Percentiles rank a stretch among this genome's conserved stretches.
phyloP scores from a whole-genome alignment of 495 filamentous ascomycete genomes.

The Haplographium delicatum region DNA sequence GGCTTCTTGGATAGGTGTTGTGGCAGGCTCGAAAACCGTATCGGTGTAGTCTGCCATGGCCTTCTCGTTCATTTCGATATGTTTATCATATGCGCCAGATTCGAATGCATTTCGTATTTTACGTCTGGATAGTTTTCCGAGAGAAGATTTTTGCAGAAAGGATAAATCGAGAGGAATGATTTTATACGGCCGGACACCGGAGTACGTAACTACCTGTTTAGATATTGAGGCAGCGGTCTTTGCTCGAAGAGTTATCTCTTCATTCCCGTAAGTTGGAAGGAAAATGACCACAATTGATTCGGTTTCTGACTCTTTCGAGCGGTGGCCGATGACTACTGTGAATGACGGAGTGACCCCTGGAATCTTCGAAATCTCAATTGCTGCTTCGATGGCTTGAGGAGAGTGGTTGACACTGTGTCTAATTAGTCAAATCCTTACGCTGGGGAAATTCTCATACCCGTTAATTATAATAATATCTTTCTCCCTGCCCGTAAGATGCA shows the following conservation, averaged over 20 bases:
- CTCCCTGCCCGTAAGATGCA: slow-evolving; percentile 69
- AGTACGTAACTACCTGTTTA: slow-evolving; percentile 16
- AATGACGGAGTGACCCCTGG: slow-evolving; percentile 16
- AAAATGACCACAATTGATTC: slow-evolving; percentile 37
- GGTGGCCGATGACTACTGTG: slow-evolving; percentile 27
- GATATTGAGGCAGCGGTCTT: slow-evolving; percentile 4
- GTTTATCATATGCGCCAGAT: slow-evolving; percentile 27
- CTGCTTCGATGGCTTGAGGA: slow-evolving; percentile 37
- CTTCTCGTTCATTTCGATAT: slow-evolving; percentile 2
- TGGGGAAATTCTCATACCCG: slow-evolving; percentile 5
- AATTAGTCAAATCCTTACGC: neutral
- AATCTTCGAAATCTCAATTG: slow-evolving; percentile 36
- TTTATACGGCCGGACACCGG: slow-evolving; percentile 26
- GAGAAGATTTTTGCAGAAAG: slow-evolving; percentile 33
- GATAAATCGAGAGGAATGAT: slow-evolving; percentile 13
- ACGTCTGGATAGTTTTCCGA: slow-evolving; percentile 45
- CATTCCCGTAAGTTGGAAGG: slow-evolving; percentile 18
- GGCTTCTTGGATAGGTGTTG: neutral
- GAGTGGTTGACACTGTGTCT: slow-evolving; percentile 36
- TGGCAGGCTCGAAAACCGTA: neutral
- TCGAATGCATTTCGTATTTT: slow-evolving; percentile 35
- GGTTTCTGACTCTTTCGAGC: slow-evolving; percentile 25
- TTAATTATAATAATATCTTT: slow-evolving; percentile 70
- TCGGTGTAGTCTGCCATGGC: neutral
- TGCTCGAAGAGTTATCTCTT: slow-evolving; percentile 5